These are phyloP conservation scores for Fusarium nodosum DNA, from an alignment of 2,329 filamentous ascomycete genomes.

Conservation along the genomic window DNA sequence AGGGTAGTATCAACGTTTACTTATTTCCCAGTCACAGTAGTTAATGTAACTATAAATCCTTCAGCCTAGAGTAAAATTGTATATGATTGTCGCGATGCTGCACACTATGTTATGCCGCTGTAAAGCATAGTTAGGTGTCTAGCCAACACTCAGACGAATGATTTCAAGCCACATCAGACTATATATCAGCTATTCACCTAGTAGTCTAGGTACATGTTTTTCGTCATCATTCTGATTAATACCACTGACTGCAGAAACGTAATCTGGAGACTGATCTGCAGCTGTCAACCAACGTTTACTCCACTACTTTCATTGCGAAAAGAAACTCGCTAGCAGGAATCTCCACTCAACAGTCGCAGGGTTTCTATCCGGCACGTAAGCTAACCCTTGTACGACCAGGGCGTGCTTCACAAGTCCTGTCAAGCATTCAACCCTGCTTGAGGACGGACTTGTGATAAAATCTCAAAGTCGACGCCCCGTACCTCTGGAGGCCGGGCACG, in stretches of 20 bases:
- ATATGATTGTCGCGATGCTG: background rate
- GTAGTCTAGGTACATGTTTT: background rate
- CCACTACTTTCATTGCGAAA: background rate
- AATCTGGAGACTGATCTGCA: background rate
- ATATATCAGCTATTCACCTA: too few species aligned
- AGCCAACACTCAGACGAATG: too few species aligned
- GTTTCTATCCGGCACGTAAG: background rate
- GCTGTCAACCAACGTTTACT: background rate
- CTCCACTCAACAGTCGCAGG: background rate
- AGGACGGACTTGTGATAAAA: background rate
- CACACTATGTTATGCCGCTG: background rate
- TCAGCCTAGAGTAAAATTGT: background rate
- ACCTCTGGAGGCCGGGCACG: background rate
- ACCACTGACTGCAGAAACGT: background rate
- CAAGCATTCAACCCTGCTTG: background rate
- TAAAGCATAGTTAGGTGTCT: background rate
- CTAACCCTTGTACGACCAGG: background rate
- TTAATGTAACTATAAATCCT: background rate
- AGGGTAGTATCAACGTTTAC: background rate
- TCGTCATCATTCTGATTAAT: background rate
- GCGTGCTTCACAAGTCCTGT: constrained; percentile 14
- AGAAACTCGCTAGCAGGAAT: background rate
- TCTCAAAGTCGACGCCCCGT: background rate
- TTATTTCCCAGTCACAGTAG: background rate
- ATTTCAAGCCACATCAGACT: background rate